These are phyloP conservation scores for Rhizoctonia solani DNA, from an alignment of 1,284 basidiomycete species.

Conservation along the genomic window DNA sequence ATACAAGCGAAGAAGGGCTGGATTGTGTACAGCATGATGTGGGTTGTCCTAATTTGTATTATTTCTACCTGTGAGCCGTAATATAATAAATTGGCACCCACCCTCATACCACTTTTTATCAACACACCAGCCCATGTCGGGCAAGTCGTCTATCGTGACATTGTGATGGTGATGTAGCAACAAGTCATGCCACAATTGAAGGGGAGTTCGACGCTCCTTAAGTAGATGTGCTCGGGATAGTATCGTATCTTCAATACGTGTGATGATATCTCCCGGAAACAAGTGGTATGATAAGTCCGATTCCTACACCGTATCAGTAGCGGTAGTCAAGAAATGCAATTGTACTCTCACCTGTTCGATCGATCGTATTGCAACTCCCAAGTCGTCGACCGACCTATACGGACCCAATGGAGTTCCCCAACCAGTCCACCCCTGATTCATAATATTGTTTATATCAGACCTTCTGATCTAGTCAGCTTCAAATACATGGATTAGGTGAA, in stretches of 20 bases:
- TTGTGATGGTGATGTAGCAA: constrained; percentile 17
- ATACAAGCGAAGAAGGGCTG: constrained; percentile 13
- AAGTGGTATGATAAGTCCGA: constrained; percentile 9
- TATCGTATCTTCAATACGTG: constrained; percentile 17
- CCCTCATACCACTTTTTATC: constrained; percentile 26
- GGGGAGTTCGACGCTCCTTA: constrained; percentile 11
- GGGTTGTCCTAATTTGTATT: constrained; percentile 11
- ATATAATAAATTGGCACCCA: not conserved
- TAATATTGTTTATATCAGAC: constrained; percentile 6
- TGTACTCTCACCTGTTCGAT: constrained; percentile 22
- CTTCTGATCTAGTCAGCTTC: constrained; percentile 4
- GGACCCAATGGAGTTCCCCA: constrained; percentile 26
- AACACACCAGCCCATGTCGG: constrained; percentile 30
- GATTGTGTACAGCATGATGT: constrained; percentile 7
- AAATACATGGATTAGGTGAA: not conserved
- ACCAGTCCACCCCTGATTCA: constrained; percentile 18
- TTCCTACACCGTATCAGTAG: not conserved
- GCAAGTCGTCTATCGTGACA: constrained; percentile 17
- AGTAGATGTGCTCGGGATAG: constrained; percentile 11
- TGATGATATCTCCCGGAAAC: constrained; percentile 23
- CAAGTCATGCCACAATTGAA: constrained; percentile 20
- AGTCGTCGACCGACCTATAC: constrained; percentile 19
- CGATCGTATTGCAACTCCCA: constrained; percentile 27
- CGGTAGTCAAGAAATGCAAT: not conserved
- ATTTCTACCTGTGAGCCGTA: not conserved